A percentile compares a stretch with the other conserved stretches of the same genome.
Conservation (phyloP, 257 asterid species). For the Fraxinus americana region DNA sequence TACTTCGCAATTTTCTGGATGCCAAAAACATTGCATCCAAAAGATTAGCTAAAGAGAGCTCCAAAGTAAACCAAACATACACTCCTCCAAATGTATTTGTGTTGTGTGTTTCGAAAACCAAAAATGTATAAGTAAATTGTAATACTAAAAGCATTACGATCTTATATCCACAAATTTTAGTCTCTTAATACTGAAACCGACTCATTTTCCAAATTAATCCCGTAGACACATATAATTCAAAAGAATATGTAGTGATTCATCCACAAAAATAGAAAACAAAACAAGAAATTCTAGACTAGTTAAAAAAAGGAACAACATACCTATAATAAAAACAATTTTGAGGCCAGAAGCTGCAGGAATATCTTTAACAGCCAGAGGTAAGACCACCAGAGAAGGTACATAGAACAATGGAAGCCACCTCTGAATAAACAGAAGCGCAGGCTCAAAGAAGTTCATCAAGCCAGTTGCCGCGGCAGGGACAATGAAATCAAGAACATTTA, state of each 20-base stretch:
- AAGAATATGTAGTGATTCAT: background rate
- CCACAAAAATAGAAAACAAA: background rate
- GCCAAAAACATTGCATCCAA: background rate
- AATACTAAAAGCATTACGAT: background rate
- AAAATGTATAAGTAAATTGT: background rate
- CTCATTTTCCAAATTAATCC: background rate
- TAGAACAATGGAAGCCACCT: slow-evolving; percentile 98
- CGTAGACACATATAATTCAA: background rate
- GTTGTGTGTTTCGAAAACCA: background rate
- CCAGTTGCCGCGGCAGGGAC: slow-evolving; percentile 75
- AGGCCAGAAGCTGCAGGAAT: slow-evolving; percentile 93
- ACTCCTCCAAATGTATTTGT: background rate
- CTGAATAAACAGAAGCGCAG: slow-evolving; percentile 89
- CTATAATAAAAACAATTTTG: slow-evolving; percentile 73
- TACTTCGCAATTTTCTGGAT: no score
- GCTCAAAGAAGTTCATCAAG: slow-evolving; percentile 90
- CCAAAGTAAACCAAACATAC: background rate
- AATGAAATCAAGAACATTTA: slow-evolving; percentile 67
- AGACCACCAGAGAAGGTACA: slow-evolving; percentile 90
- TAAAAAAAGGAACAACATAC: slow-evolving; percentile 30
- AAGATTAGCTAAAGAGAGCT: background rate
- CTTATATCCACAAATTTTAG: background rate
- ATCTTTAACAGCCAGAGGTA: slow-evolving; percentile 87
- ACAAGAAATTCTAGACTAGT: background rate
- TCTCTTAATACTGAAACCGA: background rate